A percentile compares a stretch with the other conserved stretches of the same genome.
Evolutionary conservation across 139 green algal genomes (phyloP).

Genomic region (Ulvella scutata): DNA sequence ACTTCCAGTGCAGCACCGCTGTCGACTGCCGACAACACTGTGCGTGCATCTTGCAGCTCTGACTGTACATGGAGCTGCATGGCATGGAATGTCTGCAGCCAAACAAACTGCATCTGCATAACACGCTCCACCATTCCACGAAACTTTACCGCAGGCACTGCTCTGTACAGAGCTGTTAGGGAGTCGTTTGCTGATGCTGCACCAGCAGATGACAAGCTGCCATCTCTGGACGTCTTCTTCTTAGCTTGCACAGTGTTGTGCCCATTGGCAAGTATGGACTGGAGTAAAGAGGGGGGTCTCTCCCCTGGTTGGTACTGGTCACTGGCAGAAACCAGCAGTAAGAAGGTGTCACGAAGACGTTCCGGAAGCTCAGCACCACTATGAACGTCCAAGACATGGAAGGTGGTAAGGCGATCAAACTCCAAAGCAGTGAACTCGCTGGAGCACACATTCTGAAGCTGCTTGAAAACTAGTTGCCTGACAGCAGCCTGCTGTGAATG

Average conservation of each 20-base stretch:
- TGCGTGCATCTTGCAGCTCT: background rate
- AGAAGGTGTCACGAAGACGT: background rate
- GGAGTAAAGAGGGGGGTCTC: background rate
- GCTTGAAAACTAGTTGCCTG: background rate
- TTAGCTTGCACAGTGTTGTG: too few species aligned
- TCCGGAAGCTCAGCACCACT: background rate
- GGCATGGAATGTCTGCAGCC: slow-evolving; percentile 3
- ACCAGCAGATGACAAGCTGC: too few species aligned
- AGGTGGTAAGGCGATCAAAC: background rate
- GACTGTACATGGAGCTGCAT: slow-evolving; percentile 3
- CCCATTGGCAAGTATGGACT: background rate
- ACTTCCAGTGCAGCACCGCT: background rate
- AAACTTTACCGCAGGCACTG: background rate
- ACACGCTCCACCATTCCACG: background rate
- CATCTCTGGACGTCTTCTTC: too few species aligned
- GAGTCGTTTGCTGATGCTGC: too few species aligned
- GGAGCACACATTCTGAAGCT: background rate
- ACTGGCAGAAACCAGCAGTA: background rate
- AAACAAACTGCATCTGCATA: background rate
- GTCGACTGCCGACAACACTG: background rate
- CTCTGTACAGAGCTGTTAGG: background rate
- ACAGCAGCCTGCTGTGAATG: background rate
- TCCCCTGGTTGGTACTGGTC: background rate
- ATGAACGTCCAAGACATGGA: background rate
- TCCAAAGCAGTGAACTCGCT: background rate